Percentiles rank a stretch among this genome's conserved stretches.
phyloP scores from a whole-genome alignment of 106 monocot genomes.

The Cymbidium sinense region DNA sequence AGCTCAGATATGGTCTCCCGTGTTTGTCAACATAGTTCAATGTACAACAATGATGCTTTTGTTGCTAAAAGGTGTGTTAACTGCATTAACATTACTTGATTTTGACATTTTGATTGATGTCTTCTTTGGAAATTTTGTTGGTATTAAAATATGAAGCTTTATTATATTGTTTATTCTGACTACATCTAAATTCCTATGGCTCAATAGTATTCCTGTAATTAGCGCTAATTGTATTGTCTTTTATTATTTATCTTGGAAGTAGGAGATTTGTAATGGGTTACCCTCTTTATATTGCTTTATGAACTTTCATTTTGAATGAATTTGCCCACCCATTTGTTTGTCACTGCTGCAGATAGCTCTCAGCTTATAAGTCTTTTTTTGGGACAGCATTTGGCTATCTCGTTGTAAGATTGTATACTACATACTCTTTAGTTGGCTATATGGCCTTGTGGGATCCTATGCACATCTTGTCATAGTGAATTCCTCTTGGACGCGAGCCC shows the following conservation, averaged over 20 bases:
- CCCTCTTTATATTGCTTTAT: background rate
- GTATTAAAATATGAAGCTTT: background rate
- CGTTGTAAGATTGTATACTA: slow-evolving; percentile 81
- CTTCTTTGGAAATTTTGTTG: background rate
- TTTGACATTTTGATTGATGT: background rate
- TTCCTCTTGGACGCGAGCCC: slow-evolving; percentile 92
- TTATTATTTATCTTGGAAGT: background rate
- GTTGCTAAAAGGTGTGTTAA: slow-evolving; percentile 72
- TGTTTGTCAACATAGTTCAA: slow-evolving; percentile 49
- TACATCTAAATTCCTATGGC: background rate
- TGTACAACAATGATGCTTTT: slow-evolving; percentile 79
- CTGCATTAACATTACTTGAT: background rate
- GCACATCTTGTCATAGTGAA: slow-evolving; percentile 89
- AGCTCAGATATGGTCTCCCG: slow-evolving; percentile 93
- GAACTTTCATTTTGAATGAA: background rate
- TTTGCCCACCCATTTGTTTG: background rate
- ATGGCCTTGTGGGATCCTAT: slow-evolving; percentile 82
- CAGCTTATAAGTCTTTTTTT: slow-evolving; percentile 28
- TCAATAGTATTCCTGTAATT: background rate
- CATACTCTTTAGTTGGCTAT: slow-evolving; percentile 77
- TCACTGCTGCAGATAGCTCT: slow-evolving; percentile 14
- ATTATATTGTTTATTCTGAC: background rate
- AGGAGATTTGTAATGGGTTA: background rate
- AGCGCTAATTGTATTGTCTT: background rate
- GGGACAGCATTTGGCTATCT: slow-evolving; percentile 72